These are phyloP conservation scores for Mallotus japonicus DNA, from an alignment of 441 rosid species.

Conservation along the genomic window DNA sequence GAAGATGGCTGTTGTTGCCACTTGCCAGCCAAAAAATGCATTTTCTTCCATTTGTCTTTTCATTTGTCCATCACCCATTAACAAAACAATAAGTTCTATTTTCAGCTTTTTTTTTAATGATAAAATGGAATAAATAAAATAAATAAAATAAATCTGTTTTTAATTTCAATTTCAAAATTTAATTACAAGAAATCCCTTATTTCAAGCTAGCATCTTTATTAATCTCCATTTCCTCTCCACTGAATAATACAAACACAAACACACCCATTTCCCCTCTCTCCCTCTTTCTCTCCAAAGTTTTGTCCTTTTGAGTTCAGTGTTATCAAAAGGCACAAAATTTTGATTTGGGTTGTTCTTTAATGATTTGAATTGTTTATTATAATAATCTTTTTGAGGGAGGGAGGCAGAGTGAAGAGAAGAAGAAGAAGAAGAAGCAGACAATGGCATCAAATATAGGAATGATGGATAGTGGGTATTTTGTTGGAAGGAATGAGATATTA, in stretches of 20 bases:
- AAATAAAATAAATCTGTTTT: background rate
- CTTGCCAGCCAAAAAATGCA: conserved; percentile 2
- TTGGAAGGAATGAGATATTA: conserved; percentile 89
- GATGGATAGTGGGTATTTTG: conserved; percentile 98
- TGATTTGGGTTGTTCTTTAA: background rate
- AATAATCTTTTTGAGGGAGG: background rate
- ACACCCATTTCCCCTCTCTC: background rate
- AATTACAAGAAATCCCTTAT: conserved; percentile 4
- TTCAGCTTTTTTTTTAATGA: background rate
- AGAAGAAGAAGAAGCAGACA: conserved; percentile 4
- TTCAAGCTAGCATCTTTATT: conserved; percentile 5
- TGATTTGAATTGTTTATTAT: background rate
- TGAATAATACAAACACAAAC: background rate
- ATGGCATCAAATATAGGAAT: conserved; percentile 92
- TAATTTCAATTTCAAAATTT: background rate
- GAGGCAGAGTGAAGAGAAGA: background rate
- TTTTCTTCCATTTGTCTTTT: conserved; percentile 1
- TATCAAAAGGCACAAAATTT: background rate
- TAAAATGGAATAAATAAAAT: background rate
- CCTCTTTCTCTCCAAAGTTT: conserved; percentile 5
- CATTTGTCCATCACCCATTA: conserved; percentile 23
- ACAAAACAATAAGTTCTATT: background rate
- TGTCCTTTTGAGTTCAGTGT: background rate
- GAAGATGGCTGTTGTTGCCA: background rate
- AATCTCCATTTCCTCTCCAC: background rate